Base-by-base conservation (phyloP, 768 basidiomycete genomes). In the Amanita pseudoporphyria region DNA sequence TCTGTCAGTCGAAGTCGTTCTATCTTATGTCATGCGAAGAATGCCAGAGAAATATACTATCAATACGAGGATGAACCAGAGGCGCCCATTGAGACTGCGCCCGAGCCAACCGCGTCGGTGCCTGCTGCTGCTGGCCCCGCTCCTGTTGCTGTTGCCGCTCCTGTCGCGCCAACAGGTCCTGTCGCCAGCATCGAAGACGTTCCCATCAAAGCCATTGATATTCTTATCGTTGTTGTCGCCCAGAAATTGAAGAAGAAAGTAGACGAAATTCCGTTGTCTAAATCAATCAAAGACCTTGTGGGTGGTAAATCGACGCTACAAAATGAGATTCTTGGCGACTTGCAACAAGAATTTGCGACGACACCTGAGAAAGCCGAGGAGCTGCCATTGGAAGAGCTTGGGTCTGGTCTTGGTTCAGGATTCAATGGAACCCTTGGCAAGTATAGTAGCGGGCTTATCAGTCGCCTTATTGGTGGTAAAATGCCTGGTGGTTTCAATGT, bases 401-500 rank as follows among this genome's bases (percentile, higher is more conserved):
- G 93, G 36, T 77, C 91, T 24, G 83, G 89, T 13, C 71, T 98
- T 30, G 73, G 77, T 9, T 72, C 80, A 47, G 93, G 93, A 5
- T 89, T 88, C 69, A 70, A 79, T 33, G 94, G 93, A n/a, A 61
- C 74, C 4, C 80, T 95, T 22, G 96, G 96, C 61, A 99, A 98
- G 66, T 92, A 98, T 69, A 88, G 88, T 10, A 84, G 79, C 39
- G 84, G 92, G 18, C 76, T 99, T 37, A 75, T 97, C 45, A 90
- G 93, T 24, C 89, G 96, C 50, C 76, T 97, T 62, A 76, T 97
- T 45, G 90, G 93, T 51, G 82, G 83, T 41, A 99, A 99, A 71
- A 95, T 99, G 90, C 96, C 96, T 28, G 96, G 96, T 64, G 95
- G 95, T 31, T 99, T 99, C 80, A 96, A 96, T 57, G 73, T 85